Evolutionary conservation across 345 rosid species (phyloP).

Genomic region (Arabidopsis suecica): DNA sequence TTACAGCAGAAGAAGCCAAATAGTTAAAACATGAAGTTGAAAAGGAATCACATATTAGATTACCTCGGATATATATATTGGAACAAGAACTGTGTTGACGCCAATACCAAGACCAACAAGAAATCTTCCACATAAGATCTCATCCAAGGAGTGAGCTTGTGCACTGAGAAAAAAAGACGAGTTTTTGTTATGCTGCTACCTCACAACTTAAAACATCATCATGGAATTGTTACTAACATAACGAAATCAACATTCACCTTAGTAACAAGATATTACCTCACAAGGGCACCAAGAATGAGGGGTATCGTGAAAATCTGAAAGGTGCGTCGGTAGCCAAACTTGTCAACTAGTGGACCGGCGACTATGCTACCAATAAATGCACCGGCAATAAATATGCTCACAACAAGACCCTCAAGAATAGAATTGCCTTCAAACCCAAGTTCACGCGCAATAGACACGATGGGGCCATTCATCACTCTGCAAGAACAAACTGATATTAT

Average conservation of each 20-base stretch:
- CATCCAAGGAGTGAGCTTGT: slow-evolving; percentile 75
- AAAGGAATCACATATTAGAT: not conserved
- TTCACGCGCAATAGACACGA: slow-evolving; percentile 70
- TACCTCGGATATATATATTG: slow-evolving; percentile 82
- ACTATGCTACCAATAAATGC: slow-evolving; percentile 78
- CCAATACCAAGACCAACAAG: slow-evolving; percentile 90
- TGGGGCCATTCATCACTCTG: slow-evolving; percentile 90
- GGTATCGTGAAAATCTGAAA: slow-evolving; percentile 68
- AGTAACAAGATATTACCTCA: slow-evolving; percentile 51
- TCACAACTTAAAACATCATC: not conserved
- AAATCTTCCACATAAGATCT: slow-evolving; percentile 76
- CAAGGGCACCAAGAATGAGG: slow-evolving; percentile 66
- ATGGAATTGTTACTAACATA: not conserved
- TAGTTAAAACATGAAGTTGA: not conserved
- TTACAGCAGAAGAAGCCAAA: not conserved
- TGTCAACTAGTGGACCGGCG: slow-evolving; percentile 64
- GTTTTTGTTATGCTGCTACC: not conserved
- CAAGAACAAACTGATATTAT: slow-evolving; percentile 8
- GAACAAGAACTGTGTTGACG: slow-evolving; percentile 78
- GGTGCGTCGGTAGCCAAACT: slow-evolving; percentile 70
- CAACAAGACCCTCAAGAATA: slow-evolving; percentile 77
- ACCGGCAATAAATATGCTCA: slow-evolving; percentile 82
- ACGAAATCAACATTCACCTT: not conserved
- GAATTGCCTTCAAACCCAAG: slow-evolving; percentile 77
- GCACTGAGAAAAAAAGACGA: slow-evolving; percentile 59